phyloP scores from a whole-genome alignment of 2,329 filamentous ascomycete genomes.

The Akanthomyces lecanii region DNA sequence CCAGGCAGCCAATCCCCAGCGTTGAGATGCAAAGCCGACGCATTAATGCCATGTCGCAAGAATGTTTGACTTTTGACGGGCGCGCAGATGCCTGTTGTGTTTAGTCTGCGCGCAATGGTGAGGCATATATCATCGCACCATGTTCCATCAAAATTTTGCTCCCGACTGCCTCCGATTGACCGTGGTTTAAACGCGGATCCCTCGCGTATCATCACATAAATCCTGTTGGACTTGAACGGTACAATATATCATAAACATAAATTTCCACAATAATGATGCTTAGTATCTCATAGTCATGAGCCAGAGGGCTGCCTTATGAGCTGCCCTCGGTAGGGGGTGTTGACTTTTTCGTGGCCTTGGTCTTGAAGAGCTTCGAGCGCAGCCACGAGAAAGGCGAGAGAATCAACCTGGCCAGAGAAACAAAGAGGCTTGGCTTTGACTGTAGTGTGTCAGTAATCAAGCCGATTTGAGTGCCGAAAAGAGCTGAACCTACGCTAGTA shows the following conservation, averaged over 20 bases:
- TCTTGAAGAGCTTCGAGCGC: conserved; percentile 13
- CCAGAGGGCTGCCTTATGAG: conserved; percentile 10
- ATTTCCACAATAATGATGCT: conserved; percentile 15
- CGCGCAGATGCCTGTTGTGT: not conserved
- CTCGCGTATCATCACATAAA: conserved; percentile 10
- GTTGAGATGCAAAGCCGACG: not conserved
- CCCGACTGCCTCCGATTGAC: conserved; percentile 2
- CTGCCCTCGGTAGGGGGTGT: conserved; percentile 4
- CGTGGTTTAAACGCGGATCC: conserved; percentile 6
- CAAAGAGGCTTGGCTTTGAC: conserved; percentile 14
- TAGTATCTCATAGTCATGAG: conserved; percentile 14
- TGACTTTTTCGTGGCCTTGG: conserved; percentile 6
- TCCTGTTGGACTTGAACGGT: conserved; percentile 2
- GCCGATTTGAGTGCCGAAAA: not conserved
- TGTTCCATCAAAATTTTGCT: not conserved
- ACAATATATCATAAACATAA: conserved; percentile 16
- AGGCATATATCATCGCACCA: conserved; percentile 1
- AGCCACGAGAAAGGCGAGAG: conserved; percentile 17
- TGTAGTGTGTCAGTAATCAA: conserved; percentile 5
- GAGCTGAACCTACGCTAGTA: conserved; percentile 1
- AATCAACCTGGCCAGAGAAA: conserved; percentile 13
- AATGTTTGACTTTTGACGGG: conserved; percentile 1
- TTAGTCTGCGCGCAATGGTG: not conserved
- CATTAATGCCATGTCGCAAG: conserved; percentile 12
- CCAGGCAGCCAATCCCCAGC: not conserved